A percentile compares a stretch with the other conserved stretches of the same genome.
phyloP scores from a whole-genome alignment of 805 yeast genomes.

The Starmerella riodocensis region DNA sequence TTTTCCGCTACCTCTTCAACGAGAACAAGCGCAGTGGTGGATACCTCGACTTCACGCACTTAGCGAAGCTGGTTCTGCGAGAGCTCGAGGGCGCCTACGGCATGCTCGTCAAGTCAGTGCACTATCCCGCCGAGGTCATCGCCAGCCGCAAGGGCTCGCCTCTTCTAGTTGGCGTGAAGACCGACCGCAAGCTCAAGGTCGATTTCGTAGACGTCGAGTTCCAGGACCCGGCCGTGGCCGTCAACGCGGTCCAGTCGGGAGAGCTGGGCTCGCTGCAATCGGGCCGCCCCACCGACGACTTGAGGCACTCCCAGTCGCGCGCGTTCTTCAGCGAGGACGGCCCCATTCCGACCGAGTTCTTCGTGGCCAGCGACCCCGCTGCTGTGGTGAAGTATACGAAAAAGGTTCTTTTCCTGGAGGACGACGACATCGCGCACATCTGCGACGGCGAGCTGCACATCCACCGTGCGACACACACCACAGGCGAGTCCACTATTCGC shows the following conservation, averaged over 20 bases:
- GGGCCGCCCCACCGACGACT: slow-evolving; percentile 29
- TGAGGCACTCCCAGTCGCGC: slow-evolving; percentile 87
- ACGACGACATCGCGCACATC: slow-evolving; percentile 96
- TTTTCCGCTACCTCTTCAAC: slow-evolving; percentile 82
- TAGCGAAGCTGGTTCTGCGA: slow-evolving; percentile 80
- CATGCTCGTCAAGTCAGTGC: slow-evolving; percentile 76
- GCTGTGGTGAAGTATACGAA: slow-evolving; percentile 94
- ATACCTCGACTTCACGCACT: slow-evolving; percentile 66
- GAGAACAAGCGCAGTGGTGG: slow-evolving; percentile 52
- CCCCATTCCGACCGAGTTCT: slow-evolving; percentile 90
- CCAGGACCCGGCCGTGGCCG: slow-evolving; percentile 40
- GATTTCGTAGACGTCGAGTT: slow-evolving; percentile 98
- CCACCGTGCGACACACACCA: slow-evolving; percentile 84
- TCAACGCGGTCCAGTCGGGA: slow-evolving; percentile 19
- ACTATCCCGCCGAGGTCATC: slow-evolving; percentile 88
- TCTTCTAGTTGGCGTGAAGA: slow-evolving; percentile 83
- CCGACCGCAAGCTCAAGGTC: slow-evolving; percentile 87
- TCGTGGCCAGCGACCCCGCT: slow-evolving; percentile 92
- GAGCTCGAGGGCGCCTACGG: slow-evolving; percentile 98
- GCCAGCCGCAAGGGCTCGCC: slow-evolving; percentile 99
- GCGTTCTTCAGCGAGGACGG: slow-evolving; percentile 94
- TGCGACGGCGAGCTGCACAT: slow-evolving; percentile 97
- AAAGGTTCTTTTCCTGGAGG: slow-evolving; percentile 90
- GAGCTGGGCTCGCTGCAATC: slow-evolving; percentile 36
- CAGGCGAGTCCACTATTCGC: slow-evolving; percentile 77